Evolutionary conservation across 805 yeast genomes (phyloP), one percentile per base, ranked within the genome.

Genomic region (Barnettozyma siamensis): DNA sequence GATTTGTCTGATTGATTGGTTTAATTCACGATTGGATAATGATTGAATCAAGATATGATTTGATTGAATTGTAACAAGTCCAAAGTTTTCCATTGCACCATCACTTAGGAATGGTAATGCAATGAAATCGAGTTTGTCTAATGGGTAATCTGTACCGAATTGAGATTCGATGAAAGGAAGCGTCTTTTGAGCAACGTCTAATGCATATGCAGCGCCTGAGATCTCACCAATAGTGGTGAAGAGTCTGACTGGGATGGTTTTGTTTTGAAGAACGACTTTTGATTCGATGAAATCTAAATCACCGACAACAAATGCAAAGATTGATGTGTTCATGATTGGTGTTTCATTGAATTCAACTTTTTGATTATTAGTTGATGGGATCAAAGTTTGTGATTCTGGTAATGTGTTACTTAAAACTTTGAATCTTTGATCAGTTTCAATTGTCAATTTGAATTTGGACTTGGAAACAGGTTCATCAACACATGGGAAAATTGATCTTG

Each of bases 51-150:
- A 46, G 7, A 74, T 49, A 48, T 77, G 80, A 35, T 72, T 70
- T 38, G 74, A 70, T 40, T 79, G 71, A 7, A 81, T 67, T 2
- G 83, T 75, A 38, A 85, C 69, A 62, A 82, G 61, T 4, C 87
- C 84, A 75, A 83, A 80, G 57, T 84, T 83, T 57, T 85, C 94
- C 79, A 83, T 84, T 2, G 86, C 94, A 44, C 85, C 84, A 56
- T 83, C 91, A 23, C 78, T 70, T 42, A 85, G 64, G 50, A 78
- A 81, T 9, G 93, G 93, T 8, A 85, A 58, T 1, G 84, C 75
- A 4, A 80, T 75, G 35, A 85, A 62, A 54, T 84, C 93, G 20
- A 85, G 60, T 49, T 85, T 84, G 2, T 68, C 62, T 43, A 81
- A 60, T 1, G 91, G 91, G 52, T 70, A 83, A 1, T 54, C 48